These are phyloP conservation scores for Lophium mytilinum DNA, from an alignment of 495 filamentous ascomycete genomes.

Conservation along the genomic window DNA sequence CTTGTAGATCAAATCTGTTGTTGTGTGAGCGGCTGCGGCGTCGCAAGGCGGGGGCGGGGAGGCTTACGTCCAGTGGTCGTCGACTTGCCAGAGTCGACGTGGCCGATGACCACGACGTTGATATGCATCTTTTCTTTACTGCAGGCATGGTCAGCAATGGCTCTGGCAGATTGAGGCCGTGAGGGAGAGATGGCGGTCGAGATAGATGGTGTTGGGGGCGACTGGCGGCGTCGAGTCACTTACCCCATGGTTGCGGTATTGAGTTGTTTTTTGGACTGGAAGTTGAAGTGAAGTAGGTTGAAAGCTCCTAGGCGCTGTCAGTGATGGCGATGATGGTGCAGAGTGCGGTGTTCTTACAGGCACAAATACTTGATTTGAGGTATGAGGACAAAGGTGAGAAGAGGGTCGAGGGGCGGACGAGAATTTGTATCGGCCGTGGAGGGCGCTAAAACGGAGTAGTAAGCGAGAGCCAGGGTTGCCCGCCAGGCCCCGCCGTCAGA, in stretches of 20 bases:
- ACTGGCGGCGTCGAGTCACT: constrained; percentile 8
- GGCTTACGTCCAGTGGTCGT: constrained; percentile 73
- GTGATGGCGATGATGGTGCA: not conserved
- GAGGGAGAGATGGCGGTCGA: not conserved
- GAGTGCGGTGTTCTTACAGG: not conserved
- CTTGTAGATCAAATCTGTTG: constrained; percentile 93
- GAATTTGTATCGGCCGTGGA: constrained; percentile 2
- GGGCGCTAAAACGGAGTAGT: constrained; percentile 1
- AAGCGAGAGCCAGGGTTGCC: not conserved
- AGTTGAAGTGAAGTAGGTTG: constrained; percentile 15
- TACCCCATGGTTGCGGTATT: constrained; percentile 31
- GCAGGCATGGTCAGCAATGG: constrained; percentile 13
- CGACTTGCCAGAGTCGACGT: constrained; percentile 99
- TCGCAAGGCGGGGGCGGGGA: constrained; percentile 22
- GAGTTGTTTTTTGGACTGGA: constrained; percentile 3
- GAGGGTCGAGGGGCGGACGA: not conserved
- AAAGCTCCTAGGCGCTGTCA: not conserved
- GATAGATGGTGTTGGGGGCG: not conserved
- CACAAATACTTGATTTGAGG: constrained; percentile 5
- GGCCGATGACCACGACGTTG: constrained; percentile 98
- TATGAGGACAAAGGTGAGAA: constrained; percentile 1
- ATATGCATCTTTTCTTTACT: constrained; percentile 90
- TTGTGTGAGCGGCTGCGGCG: constrained; percentile 28
- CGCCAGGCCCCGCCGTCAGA: not conserved
- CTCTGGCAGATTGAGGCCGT: not conserved